These are phyloP conservation scores for Kappamyces sp. DNA, from an alignment of 192 early-diverging fungal genomes.

Conservation along the genomic window DNA sequence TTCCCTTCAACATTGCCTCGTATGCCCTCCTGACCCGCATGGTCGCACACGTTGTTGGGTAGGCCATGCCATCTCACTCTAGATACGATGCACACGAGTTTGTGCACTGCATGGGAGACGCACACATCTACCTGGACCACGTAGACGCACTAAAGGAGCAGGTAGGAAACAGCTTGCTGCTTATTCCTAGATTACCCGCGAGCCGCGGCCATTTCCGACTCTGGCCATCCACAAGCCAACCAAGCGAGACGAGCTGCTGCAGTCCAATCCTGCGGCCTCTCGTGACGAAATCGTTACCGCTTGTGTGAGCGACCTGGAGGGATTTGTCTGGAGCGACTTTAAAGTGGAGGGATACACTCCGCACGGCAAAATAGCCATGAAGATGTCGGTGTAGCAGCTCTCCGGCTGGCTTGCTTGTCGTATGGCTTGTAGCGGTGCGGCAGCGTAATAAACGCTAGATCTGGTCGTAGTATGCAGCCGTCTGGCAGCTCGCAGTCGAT, in stretches of 20 bases:
- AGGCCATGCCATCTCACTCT: too few species aligned
- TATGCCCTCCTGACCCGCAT: constrained; percentile 88
- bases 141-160: constrained; percentile 77
- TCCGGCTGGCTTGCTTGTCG: neutral
- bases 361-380: constrained; percentile 83
- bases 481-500: too few species aligned
- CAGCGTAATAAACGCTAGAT: too few species aligned
- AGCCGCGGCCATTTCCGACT: constrained; percentile 77
- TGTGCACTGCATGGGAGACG: constrained; percentile 90
- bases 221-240: constrained; percentile 52
- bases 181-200: constrained; percentile 25
- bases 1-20: constrained; percentile 97
- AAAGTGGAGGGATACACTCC: constrained; percentile 77
- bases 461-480: too few species aligned
- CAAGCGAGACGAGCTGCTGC: constrained; percentile 27
- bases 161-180: constrained; percentile 26
- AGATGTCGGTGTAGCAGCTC: constrained; percentile 73
- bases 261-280: neutral
- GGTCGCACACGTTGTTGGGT: constrained; percentile 80
- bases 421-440: too few species aligned
- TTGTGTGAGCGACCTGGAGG: constrained; percentile 34
- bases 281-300: too few species aligned
- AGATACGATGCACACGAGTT: constrained; percentile 69
- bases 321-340: constrained; percentile 75
- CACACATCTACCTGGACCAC: constrained; percentile 93